phyloP scores from a whole-genome alignment of 2,329 filamentous ascomycete species.

The Colletotrichum tropicicola region DNA sequence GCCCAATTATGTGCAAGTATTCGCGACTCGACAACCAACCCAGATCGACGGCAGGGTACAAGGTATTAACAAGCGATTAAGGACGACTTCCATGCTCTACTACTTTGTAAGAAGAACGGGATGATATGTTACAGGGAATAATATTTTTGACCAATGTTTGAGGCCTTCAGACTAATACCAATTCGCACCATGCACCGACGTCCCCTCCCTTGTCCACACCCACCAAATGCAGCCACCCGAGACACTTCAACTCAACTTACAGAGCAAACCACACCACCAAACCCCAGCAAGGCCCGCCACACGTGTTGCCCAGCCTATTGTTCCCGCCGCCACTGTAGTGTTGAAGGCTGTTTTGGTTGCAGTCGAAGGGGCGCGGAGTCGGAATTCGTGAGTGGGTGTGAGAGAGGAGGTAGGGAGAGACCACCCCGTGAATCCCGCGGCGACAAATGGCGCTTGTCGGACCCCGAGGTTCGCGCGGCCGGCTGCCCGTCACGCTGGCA shows the following conservation, averaged over 20 bases:
- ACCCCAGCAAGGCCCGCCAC: neutral
- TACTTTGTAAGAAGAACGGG: slow-evolving; percentile 2
- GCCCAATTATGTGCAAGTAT: slow-evolving; percentile 5
- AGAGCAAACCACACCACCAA: neutral
- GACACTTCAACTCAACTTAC: slow-evolving; percentile 10
- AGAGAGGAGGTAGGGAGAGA: neutral
- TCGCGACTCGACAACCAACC: neutral
- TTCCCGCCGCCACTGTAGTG: neutral
- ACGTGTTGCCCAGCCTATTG: neutral
- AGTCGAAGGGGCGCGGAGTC: neutral
- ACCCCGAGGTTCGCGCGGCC: neutral
- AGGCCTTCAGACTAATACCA: slow-evolving; percentile 7
- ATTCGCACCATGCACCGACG: neutral
- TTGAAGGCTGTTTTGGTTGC: neutral
- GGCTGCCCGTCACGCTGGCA: neutral
- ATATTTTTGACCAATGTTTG: slow-evolving; percentile 16
- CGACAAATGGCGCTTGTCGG: too few relatives aligned
- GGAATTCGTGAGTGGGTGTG: neutral
- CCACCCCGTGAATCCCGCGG: neutral
- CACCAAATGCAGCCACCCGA: neutral
- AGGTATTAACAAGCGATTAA: neutral
- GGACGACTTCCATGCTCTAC: neutral
- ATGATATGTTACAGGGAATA: slow-evolving; percentile 20
- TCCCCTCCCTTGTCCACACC: neutral
- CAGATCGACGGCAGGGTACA: neutral